Percentiles rank a stretch among this genome's conserved stretches.
phyloP scores from a whole-genome alignment of 2,329 filamentous ascomycete species.

The Metarhizium humberi region DNA sequence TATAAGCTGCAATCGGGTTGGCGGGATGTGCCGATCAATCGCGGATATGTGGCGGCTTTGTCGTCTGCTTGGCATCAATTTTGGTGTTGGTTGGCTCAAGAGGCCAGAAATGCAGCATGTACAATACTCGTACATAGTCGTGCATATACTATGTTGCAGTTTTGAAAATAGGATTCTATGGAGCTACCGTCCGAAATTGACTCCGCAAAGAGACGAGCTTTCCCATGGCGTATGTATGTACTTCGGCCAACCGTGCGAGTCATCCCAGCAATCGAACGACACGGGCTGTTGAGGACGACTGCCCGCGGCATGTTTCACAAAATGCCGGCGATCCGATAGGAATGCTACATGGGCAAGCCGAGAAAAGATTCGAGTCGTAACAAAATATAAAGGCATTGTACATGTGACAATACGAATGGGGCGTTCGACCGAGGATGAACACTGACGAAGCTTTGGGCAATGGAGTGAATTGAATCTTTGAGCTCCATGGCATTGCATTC shows the following conservation, averaged over 20 bases:
- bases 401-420: no score
- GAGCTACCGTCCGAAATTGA: no score
- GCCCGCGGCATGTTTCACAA: neutral
- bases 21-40: neutral
- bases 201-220: no score
- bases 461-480: no score
- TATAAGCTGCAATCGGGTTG: neutral
- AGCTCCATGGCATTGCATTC: no score
- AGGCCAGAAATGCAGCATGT: no score
- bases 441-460: no score
- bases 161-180: no score
- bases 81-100: neutral
- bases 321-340: neutral
- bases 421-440: no score
- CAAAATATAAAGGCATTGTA: neutral
- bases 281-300: neutral
- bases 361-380: neutral
- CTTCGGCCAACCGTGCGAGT: neutral
- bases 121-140: no score
- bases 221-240: no score
- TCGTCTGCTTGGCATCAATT: neutral
- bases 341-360: neutral
- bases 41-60: neutral
- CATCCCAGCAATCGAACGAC: neutral
- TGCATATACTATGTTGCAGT: no score